Conservation (phyloP, 305 asterid genomes). For the Rubia tinctorum region DNA sequence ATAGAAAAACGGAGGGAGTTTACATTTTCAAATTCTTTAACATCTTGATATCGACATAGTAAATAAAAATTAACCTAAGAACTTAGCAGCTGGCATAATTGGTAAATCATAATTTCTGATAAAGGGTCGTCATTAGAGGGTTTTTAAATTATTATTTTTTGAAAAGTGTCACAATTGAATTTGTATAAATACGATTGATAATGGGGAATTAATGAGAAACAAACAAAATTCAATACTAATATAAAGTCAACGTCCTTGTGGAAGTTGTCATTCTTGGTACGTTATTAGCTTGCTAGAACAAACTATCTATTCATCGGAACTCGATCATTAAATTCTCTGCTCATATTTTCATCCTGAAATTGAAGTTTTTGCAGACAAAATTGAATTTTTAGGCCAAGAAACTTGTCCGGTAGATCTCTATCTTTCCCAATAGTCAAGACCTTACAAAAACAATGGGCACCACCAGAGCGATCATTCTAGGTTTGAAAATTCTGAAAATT, state of each 20-base stretch:
- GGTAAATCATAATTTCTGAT: no score
- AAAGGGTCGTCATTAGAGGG: no score
- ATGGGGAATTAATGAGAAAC: not conserved
- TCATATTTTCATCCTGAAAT: not conserved
- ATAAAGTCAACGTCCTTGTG: not conserved
- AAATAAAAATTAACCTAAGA: no score
- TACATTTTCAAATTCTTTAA: no score
- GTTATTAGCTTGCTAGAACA: not conserved
- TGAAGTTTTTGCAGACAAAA: conserved; percentile 12
- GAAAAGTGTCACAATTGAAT: conserved; percentile 7
- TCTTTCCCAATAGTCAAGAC: not conserved
- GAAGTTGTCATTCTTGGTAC: not conserved
- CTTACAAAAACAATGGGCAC: not conserved
- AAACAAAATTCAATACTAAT: not conserved
- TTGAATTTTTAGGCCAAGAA: conserved; percentile 7
- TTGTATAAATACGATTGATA: no score
- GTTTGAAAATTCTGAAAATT: not conserved
- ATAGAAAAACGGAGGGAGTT: no score
- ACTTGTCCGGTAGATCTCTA: not conserved
- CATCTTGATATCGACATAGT: no score
- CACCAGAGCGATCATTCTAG: not conserved
- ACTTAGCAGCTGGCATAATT: no score
- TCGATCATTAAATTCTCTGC: not conserved
- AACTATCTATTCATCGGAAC: not conserved
- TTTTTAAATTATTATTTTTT: no score